phyloP scores from a whole-genome alignment of 805 yeast species.

The Sugiyamaella lignohabitans region DNA sequence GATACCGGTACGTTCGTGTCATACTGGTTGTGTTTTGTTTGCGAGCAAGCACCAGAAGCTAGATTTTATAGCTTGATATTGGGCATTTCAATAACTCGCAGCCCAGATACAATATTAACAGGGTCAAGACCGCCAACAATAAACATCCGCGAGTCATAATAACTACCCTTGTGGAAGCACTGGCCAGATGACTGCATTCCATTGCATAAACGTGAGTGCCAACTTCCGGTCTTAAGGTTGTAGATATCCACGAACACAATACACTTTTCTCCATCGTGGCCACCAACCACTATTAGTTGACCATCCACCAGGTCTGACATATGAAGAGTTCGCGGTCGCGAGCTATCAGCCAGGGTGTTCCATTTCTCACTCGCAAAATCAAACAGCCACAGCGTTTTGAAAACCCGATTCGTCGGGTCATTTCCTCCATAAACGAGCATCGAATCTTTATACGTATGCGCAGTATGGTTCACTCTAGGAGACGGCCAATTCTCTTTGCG shows the following conservation, averaged over 20 bases:
- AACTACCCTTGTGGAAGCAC: slow-evolving; percentile 17
- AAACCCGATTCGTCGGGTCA: slow-evolving; percentile 10
- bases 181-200: slow-evolving; percentile 21
- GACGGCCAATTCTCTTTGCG: slow-evolving; percentile 20
- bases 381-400: slow-evolving; percentile 18
- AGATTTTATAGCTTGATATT: not conserved
- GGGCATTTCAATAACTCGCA: slow-evolving; percentile 20
- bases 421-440: slow-evolving; percentile 22
- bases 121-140: slow-evolving; percentile 21
- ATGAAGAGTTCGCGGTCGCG: slow-evolving; percentile 18
- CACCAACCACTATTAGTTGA: slow-evolving; percentile 20
- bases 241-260: slow-evolving; percentile 14
- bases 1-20: no score
- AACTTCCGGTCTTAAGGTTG: slow-evolving; percentile 12
- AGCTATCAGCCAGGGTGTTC: slow-evolving; percentile 6
- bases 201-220: slow-evolving; percentile 17
- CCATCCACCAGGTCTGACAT: slow-evolving; percentile 13
- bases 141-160: slow-evolving; percentile 20
- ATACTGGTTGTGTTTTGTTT: no score
- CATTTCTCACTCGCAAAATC: slow-evolving; percentile 13
- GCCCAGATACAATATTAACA: slow-evolving; percentile 12
- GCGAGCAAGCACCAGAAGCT: not conserved
- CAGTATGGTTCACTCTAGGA: slow-evolving; percentile 18
- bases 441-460: slow-evolving; percentile 11
- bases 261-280: slow-evolving; percentile 20